phyloP scores from a whole-genome alignment of 768 basidiomycete species.

The Xanthoconium purpureum region DNA sequence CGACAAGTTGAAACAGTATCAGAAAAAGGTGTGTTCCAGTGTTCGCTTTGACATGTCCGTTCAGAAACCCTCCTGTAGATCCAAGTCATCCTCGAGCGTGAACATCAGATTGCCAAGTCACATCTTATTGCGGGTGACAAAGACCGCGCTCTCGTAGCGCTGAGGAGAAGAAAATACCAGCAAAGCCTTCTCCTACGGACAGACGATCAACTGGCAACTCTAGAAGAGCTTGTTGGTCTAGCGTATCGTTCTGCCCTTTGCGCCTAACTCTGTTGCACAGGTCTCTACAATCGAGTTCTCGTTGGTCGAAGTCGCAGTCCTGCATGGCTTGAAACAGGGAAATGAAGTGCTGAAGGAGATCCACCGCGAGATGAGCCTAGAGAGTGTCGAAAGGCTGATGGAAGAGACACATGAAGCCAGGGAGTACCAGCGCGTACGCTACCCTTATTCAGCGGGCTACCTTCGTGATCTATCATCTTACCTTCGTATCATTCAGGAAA shows the following conservation, averaged over 20 bases:
- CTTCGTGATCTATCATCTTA: neutral
- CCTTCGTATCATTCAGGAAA: constrained; percentile 65
- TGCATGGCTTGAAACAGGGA: constrained; percentile 91
- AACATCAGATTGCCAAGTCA: constrained; percentile 83
- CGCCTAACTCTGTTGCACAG: constrained; percentile 39
- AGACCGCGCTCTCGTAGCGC: constrained; percentile 81
- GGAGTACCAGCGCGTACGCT: constrained; percentile 79
- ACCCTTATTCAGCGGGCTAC: neutral
- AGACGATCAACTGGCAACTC: constrained; percentile 80
- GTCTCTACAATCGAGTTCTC: constrained; percentile 97
- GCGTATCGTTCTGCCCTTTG: neutral
- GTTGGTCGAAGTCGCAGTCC: constrained; percentile 84
- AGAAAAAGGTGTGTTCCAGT: constrained; percentile 67
- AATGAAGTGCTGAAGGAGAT: constrained; percentile 92
- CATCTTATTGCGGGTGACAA: constrained; percentile 81
- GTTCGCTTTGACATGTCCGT: neutral
- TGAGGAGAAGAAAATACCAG: constrained; percentile 92
- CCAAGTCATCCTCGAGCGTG: constrained; percentile 79
- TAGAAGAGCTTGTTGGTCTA: constrained; percentile 78
- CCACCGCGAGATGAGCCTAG: constrained; percentile 89
- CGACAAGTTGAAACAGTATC: constrained; percentile 94
- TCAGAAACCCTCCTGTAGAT: constrained; percentile 48
- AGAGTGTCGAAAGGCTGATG: constrained; percentile 90
- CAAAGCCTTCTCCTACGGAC: constrained; percentile 84
- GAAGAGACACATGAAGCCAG: constrained; percentile 91